These are phyloP conservation scores for Zygnema cylindricum DNA, from an alignment of 139 green algal genomes.

Conservation along the genomic window DNA sequence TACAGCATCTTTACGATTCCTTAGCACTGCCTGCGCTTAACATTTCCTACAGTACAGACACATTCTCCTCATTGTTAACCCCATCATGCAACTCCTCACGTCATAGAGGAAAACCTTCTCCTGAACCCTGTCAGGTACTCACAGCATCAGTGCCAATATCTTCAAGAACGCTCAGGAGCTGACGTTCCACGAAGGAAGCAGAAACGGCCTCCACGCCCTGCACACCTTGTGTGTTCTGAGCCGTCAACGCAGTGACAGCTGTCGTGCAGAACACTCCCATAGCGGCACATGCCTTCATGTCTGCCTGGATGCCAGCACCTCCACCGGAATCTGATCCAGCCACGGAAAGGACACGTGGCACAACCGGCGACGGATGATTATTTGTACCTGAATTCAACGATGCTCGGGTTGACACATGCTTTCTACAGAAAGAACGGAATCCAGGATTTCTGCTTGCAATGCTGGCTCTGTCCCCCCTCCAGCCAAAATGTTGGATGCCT, in stretches of 20 bases:
- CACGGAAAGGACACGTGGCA: slow-evolving; percentile 65
- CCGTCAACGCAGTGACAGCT: slow-evolving; percentile 89
- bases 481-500: no score
- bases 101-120: no score
- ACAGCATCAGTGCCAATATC: slow-evolving; percentile 85
- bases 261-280: slow-evolving; percentile 78
- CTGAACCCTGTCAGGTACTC: not conserved
- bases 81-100: not conserved
- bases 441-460: no score
- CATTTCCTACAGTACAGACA: not conserved
- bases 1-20: no score
- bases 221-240: slow-evolving; percentile 92
- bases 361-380: no score
- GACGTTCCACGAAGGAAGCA: slow-evolving; percentile 71
- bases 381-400: no score
- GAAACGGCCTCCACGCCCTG: slow-evolving; percentile 71
- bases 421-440: no score
- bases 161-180: slow-evolving; percentile 84
- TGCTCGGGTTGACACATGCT: no score
- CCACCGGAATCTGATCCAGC: slow-evolving; percentile 92
- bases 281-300: slow-evolving; percentile 60
- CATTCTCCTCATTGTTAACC: not conserved
- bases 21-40: no score
- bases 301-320: slow-evolving; percentile 90
- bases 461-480: no score